A percentile compares a stretch with the other conserved stretches of the same genome.
Conservation (phyloP, 176 grass and related monocot genomes). For the Oryza meyeriana region DNA sequence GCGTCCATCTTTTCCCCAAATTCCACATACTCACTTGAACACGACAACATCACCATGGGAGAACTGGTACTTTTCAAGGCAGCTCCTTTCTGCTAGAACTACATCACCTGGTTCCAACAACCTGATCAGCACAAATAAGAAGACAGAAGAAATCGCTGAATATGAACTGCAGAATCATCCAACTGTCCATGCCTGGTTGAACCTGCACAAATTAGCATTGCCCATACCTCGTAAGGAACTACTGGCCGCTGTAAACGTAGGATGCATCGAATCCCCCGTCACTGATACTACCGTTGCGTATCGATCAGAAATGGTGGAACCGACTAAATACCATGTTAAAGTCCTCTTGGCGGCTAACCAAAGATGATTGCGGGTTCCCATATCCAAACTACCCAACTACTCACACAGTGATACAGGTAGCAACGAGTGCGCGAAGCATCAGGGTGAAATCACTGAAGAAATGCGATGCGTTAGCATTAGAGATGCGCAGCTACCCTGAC, state of each 20-base stretch:
- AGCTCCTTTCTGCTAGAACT: slow-evolving; percentile 50
- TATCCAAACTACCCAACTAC: slow-evolving; percentile 29
- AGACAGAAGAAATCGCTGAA: neutral
- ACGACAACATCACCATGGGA: slow-evolving; percentile 74
- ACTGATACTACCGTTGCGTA: slow-evolving; percentile 33
- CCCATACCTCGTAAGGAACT: slow-evolving; percentile 38
- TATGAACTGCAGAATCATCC: neutral
- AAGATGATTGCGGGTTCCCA: slow-evolving; percentile 35
- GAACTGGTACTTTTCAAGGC: slow-evolving; percentile 64
- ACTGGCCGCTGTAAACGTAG: slow-evolving; percentile 56
- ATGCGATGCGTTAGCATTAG: neutral
- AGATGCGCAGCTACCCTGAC: neutral
- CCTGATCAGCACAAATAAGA: slow-evolving; percentile 39
- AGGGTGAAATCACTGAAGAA: neutral
- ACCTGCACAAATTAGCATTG: slow-evolving; percentile 26
- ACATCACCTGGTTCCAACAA: slow-evolving; percentile 65
- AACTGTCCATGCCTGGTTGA: neutral
- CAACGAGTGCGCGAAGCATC: neutral
- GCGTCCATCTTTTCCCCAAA: neutral
- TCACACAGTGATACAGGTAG: neutral
- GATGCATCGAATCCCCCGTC: slow-evolving; percentile 74
- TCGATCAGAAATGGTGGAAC: slow-evolving; percentile 60
- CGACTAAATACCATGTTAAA: slow-evolving; percentile 24
- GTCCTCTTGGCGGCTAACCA: slow-evolving; percentile 49
- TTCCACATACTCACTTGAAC: slow-evolving; percentile 50